Evolutionary conservation across 306 rosid genomes (phyloP).

Genomic region (Vicia sativa): DNA sequence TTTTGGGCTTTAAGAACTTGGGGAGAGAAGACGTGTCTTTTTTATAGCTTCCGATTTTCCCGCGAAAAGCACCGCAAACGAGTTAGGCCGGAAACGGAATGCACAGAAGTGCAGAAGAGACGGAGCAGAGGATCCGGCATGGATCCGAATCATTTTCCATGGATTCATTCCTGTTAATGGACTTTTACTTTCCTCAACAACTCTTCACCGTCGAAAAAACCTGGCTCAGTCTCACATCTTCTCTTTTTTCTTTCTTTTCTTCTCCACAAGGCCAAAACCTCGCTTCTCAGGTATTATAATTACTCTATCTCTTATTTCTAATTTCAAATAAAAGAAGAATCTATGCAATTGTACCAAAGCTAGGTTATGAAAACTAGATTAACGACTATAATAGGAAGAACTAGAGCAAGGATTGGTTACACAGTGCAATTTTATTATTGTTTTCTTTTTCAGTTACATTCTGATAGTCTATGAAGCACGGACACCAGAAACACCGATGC

Average conservation of each 20-base stretch:
- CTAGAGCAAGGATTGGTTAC: not conserved
- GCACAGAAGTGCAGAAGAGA: conserved; percentile 37
- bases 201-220: conserved; percentile 63
- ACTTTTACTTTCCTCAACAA: conserved; percentile 65
- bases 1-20: too few species aligned
- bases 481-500: too few species aligned
- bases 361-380: not conserved
- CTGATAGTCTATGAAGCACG: too few species aligned
- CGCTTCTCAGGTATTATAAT: conserved; percentile 57
- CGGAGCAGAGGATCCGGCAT: conserved; percentile 28
- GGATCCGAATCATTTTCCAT: conserved; percentile 21
- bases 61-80: conserved; percentile 39
- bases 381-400: not conserved
- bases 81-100: conserved; percentile 34
- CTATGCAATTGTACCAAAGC: not conserved
- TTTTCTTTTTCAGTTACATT: not conserved
- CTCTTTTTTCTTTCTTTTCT: conserved; percentile 65
- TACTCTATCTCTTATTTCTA: conserved; percentile 29
- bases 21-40: too few species aligned
- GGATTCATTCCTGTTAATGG: conserved; percentile 38
- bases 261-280: conserved; percentile 51
- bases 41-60: conserved; percentile 24
- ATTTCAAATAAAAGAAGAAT: conserved; percentile 7
- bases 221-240: conserved; percentile 59
- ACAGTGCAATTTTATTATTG: not conserved